Evolutionary conservation across 1,284 basidiomycete species (phyloP).

Genomic region (Ceratobasidium sp.): DNA sequence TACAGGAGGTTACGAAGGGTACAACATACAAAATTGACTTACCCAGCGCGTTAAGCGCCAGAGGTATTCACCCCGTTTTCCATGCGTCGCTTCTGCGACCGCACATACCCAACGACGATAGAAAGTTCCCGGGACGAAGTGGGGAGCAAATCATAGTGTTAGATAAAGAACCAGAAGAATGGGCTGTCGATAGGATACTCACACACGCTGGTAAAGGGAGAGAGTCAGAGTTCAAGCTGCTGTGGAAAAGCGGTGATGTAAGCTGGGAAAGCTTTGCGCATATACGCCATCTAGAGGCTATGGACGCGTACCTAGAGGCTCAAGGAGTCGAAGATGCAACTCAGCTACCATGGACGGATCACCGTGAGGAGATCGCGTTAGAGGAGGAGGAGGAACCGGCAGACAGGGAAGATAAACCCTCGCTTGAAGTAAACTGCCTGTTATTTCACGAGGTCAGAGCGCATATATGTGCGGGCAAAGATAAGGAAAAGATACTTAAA

Average conservation of each 20-base stretch:
- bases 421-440: too few relatives aligned
- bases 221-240: conserved; percentile 55
- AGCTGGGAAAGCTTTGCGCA: conserved; percentile 56
- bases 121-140: conserved; percentile 36
- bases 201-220: conserved; percentile 55
- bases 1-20: conserved; percentile 50
- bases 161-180: conserved; percentile 53
- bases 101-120: conserved; percentile 41
- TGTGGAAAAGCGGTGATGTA: conserved; percentile 58
- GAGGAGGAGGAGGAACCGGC: neutral
- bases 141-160: neutral
- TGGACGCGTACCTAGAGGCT: conserved; percentile 53
- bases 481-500: too few relatives aligned
- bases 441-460: too few relatives aligned
- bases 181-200: conserved; percentile 57
- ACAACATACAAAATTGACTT: conserved; percentile 56
- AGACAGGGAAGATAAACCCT: too few relatives aligned
- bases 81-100: conserved; percentile 51
- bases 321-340: conserved; percentile 30
- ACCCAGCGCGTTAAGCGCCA: conserved; percentile 50
- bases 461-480: too few relatives aligned
- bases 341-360: conserved; percentile 1
- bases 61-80: conserved; percentile 52
- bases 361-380: neutral
- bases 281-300: conserved; percentile 50